These are phyloP conservation scores for Iris macrosiphon DNA, from an alignment of 106 monocot species.

Conservation along the genomic window DNA sequence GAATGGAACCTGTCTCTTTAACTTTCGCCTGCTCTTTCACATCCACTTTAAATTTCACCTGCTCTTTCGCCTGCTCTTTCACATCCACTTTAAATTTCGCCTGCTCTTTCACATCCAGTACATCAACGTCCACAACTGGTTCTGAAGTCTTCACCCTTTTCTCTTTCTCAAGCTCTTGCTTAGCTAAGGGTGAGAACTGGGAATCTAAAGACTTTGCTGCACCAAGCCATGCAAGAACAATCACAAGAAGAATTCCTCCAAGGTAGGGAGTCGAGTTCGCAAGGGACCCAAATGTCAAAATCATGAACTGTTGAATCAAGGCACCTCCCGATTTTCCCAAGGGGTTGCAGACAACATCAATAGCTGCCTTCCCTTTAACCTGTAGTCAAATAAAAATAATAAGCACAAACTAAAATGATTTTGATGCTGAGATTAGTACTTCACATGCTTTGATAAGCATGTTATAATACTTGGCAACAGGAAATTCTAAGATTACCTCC, in stretches of 20 bases:
- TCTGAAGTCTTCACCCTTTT: conserved; percentile 23
- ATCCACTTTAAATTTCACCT: not conserved
- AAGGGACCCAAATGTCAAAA: conserved; percentile 80
- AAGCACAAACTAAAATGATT: too few species aligned
- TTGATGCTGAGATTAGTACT: too few species aligned
- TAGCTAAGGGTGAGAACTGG: conserved; percentile 88
- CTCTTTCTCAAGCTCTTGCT: conserved; percentile 76
- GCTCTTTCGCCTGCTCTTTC: too few species aligned
- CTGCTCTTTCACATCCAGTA: too few species aligned
- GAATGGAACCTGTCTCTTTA: conserved; percentile 11
- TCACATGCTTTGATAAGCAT: too few species aligned
- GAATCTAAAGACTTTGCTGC: conserved; percentile 87
- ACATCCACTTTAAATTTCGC: not conserved
- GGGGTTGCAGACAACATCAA: conserved; percentile 97
- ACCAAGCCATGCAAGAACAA: conserved; percentile 85
- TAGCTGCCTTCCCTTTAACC: conserved; percentile 98
- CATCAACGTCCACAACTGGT: conserved; percentile 17
- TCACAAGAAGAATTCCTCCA: conserved; percentile 91
- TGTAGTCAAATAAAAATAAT: too few species aligned
- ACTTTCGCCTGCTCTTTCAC: too few species aligned
- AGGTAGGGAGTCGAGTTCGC: conserved; percentile 93
- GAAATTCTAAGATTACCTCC: too few species aligned
- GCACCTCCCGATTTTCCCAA: conserved; percentile 93
- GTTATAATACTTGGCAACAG: too few species aligned
- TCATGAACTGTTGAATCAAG: conserved; percentile 93